phyloP scores from a whole-genome alignment of 75 land plant species.

The Gnetum montanum region DNA sequence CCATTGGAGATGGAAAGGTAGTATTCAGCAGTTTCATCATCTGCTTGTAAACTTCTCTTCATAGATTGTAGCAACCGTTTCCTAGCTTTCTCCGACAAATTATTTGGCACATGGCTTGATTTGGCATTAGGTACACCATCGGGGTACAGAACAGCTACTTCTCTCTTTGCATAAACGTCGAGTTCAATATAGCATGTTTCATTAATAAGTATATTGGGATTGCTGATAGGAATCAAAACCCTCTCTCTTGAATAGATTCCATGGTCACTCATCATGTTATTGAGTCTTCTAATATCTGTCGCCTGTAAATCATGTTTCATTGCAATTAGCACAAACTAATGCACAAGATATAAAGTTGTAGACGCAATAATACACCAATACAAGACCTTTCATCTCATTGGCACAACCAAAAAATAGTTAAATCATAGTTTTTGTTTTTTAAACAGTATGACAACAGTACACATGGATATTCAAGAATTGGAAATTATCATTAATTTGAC shows the following conservation, averaged over 20 bases:
- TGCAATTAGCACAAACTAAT: too few relatives aligned
- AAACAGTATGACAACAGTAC: too few relatives aligned
- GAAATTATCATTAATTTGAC: too few relatives aligned
- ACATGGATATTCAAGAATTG: too few relatives aligned
- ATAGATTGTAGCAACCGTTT: conserved; percentile 55
- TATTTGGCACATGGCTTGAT: conserved; percentile 3
- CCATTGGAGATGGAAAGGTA: conserved; percentile 78
- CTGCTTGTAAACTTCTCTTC: conserved; percentile 72
- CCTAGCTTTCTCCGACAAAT: conserved; percentile 23
- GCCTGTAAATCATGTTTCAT: too few relatives aligned
- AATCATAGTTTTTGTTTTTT: too few relatives aligned
- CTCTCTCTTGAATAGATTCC: conserved; percentile 87
- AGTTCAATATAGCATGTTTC: conserved; percentile 76
- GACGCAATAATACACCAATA: too few relatives aligned
- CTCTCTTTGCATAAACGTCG: conserved; percentile 66
- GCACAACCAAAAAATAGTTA: too few relatives aligned
- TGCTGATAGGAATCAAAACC: conserved; percentile 62
- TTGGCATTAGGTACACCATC: conserved; percentile 42
- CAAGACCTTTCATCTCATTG: too few relatives aligned
- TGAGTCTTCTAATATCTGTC: conserved; percentile 75
- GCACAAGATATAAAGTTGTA: too few relatives aligned
- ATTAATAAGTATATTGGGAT: conserved; percentile 44
- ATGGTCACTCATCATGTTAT: conserved; percentile 98
- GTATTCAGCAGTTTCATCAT: conserved; percentile 81
- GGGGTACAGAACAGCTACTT: conserved; percentile 76